A percentile compares a stretch with the other conserved stretches of the same genome.
Conservation (phyloP, 192 early-diverging fungal species). For the Pilobolus umbonatus region DNA sequence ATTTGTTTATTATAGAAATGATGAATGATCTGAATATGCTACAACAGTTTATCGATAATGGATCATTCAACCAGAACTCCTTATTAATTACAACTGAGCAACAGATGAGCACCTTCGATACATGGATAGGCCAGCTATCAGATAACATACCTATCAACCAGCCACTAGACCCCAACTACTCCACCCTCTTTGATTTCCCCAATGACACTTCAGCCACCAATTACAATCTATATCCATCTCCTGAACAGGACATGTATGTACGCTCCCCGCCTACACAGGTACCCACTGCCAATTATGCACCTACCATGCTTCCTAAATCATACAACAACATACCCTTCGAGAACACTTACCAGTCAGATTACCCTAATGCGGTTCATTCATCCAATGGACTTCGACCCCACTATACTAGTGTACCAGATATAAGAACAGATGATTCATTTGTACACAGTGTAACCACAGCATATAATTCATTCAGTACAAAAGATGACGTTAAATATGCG, state of each 20-base stretch:
- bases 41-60: conserved; percentile 14
- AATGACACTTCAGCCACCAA: not conserved
- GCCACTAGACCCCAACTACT: not conserved
- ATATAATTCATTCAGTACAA: conserved; percentile 1
- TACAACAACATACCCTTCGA: not conserved
- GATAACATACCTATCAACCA: conserved; percentile 5
- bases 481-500: conserved; percentile 5
- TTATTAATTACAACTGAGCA: conserved; percentile 18
- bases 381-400: not conserved
- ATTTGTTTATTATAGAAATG: conserved; percentile 9
- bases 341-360: not conserved
- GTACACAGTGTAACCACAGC: not conserved
- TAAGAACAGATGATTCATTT: not conserved
- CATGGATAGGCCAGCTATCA: conserved; percentile 22
- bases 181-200: not conserved
- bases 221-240: not conserved
- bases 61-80: not conserved
- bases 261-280: conserved; percentile 3
- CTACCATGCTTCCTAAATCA: not conserved
- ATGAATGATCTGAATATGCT: conserved; percentile 15
- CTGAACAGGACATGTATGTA: conserved; percentile 17
- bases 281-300: not conserved
- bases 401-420: conserved; percentile 1
- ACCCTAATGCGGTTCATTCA: not conserved
- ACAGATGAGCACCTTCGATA: conserved; percentile 11